A percentile compares a stretch with the other conserved stretches of the same genome.
Evolutionary conservation across 2,329 filamentous ascomycete genomes (phyloP).

Genomic region (Diplodia seriata): DNA sequence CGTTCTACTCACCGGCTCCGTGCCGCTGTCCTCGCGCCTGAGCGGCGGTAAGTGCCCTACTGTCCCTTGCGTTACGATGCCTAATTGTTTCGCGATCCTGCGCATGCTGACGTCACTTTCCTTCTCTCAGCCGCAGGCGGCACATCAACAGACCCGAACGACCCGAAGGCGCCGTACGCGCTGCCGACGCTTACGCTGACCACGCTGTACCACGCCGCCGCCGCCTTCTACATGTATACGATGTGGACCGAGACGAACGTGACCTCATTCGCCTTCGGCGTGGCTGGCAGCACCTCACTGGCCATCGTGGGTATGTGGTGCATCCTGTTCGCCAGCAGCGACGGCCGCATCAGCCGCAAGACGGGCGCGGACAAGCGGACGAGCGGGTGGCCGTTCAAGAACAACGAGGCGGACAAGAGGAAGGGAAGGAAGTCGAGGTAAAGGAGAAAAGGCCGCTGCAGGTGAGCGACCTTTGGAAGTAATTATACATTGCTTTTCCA

Average conservation of each 20-base stretch:
- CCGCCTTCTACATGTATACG: slow-evolving; percentile 70
- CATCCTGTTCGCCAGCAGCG: slow-evolving; percentile 63
- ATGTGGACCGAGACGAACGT: slow-evolving; percentile 66
- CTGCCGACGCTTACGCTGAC: slow-evolving; percentile 71
- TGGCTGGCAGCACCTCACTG: slow-evolving; percentile 63
- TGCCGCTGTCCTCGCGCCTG: slow-evolving; percentile 67
- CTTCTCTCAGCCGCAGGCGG: slow-evolving; percentile 38
- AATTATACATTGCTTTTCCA: not conserved
- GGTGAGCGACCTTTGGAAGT: not conserved
- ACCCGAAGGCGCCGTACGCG: slow-evolving; percentile 57
- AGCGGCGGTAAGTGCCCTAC: slow-evolving; percentile 10
- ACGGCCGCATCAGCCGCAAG: slow-evolving; percentile 65
- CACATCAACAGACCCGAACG: slow-evolving; percentile 44
- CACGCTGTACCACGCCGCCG: slow-evolving; percentile 67
- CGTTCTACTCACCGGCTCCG: slow-evolving; percentile 72
- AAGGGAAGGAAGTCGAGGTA: slow-evolving; percentile 42
- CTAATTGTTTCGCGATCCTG: not conserved
- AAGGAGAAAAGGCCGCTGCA: not conserved
- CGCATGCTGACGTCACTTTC: slow-evolving; percentile 1
- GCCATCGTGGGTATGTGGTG: slow-evolving; percentile 71
- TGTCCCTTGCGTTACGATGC: not conserved
- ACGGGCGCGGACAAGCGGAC: slow-evolving; percentile 73
- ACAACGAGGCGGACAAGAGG: slow-evolving; percentile 63
- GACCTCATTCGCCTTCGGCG: slow-evolving; percentile 66
- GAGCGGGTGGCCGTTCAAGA: slow-evolving; percentile 70